These are phyloP conservation scores for Starmerella lactis-condensi DNA, from an alignment of 805 yeast genomes.

Conservation along the genomic window DNA sequence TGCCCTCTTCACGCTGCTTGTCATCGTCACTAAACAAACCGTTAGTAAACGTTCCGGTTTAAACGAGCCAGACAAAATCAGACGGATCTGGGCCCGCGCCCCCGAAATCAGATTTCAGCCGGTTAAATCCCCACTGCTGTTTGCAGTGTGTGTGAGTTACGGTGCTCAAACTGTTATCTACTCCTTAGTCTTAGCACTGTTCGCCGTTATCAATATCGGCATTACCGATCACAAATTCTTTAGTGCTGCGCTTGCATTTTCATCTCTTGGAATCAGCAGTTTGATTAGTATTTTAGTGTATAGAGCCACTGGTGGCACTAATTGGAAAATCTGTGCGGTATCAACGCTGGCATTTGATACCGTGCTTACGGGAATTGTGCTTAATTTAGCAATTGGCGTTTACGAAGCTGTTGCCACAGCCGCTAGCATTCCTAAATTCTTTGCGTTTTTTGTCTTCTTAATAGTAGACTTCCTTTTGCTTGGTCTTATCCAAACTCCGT, in stretches of 20 bases:
- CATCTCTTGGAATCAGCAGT: constrained; percentile 9
- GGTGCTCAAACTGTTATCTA: constrained; percentile 16
- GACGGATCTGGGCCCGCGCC: constrained; percentile 20
- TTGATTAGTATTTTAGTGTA: constrained; percentile 15
- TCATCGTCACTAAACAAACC: constrained; percentile 14
- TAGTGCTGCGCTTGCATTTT: constrained; percentile 2
- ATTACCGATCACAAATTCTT: constrained; percentile 2
- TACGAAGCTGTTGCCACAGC: neutral
- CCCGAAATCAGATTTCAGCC: constrained; percentile 20
- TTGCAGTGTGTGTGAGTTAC: constrained; percentile 15
- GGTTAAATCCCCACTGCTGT: constrained; percentile 14
- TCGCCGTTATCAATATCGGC: constrained; percentile 7
- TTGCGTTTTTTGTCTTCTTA: constrained; percentile 2
- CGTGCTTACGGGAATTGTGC: constrained; percentile 11
- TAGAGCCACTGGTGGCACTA: constrained; percentile 16
- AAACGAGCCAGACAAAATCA: constrained; percentile 18
- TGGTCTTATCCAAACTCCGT: constrained; percentile 14
- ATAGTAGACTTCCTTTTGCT: constrained; percentile 5
- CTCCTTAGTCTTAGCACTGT: constrained; percentile 4
- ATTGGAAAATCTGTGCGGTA: constrained; percentile 11
- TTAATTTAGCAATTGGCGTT: constrained; percentile 4
- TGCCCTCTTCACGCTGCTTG: constrained; percentile 10
- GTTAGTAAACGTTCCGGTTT: constrained; percentile 17
- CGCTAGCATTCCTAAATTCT: neutral
- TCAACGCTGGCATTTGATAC: constrained; percentile 8